A percentile compares a stretch with the other conserved stretches of the same genome.
Conservation (phyloP, 2,329 filamentous ascomycete species). For the Ophiostoma sp. region DNA sequence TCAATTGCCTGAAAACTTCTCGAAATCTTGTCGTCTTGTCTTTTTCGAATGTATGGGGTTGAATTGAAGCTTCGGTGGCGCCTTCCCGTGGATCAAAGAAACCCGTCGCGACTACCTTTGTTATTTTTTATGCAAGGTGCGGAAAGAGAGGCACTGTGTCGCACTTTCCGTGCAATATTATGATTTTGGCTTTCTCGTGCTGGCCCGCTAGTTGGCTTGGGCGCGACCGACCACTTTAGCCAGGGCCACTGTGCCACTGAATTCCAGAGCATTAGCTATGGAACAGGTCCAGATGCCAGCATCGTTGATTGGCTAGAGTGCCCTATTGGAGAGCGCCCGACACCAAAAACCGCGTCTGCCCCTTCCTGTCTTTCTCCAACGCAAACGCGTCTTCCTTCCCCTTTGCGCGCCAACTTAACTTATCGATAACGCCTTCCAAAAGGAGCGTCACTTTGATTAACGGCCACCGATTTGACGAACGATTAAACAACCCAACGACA, state of each 20-base stretch:
- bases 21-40: neutral
- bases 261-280: neutral
- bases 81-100: slow-evolving; percentile 11
- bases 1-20: neutral
- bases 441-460: neutral
- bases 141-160: neutral
- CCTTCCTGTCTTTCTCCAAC: slow-evolving; percentile 10
- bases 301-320: neutral
- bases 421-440: slow-evolving; percentile 14
- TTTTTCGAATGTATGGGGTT: neutral
- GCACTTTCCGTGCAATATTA: slow-evolving; percentile 16
- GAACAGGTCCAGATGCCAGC: neutral
- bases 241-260: neutral
- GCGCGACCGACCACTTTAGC: slow-evolving; percentile 5
- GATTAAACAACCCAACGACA: neutral
- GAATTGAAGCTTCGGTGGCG: neutral
- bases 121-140: slow-evolving; percentile 12
- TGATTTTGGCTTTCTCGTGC: neutral
- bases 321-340: neutral
- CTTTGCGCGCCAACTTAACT: slow-evolving; percentile 3
- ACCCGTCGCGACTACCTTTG: slow-evolving; percentile 19
- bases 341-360: slow-evolving; percentile 21
- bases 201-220: neutral
- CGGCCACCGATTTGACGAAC: neutral
- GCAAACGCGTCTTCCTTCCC: slow-evolving; percentile 13